phyloP scores from a whole-genome alignment of 2,329 filamentous ascomycete genomes.

The Sporothrix globosa region DNA sequence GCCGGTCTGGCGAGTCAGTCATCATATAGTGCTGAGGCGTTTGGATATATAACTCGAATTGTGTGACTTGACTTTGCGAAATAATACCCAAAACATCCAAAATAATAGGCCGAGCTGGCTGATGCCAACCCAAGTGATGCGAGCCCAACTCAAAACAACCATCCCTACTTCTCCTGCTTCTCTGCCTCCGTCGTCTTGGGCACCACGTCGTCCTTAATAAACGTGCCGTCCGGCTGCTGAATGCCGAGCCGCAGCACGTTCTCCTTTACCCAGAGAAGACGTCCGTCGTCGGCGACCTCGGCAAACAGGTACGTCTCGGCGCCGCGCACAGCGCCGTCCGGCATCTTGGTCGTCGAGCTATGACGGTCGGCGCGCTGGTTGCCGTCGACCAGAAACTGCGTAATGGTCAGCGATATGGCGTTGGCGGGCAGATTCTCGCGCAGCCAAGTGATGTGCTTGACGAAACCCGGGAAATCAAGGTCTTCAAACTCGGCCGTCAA shows the following conservation, averaged over 20 bases:
- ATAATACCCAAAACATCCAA: not conserved
- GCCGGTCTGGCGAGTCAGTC: not conserved
- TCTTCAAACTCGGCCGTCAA: not conserved
- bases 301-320: slow-evolving; percentile 33
- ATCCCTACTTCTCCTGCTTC: not conserved
- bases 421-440: slow-evolving; percentile 27
- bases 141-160: too few relatives aligned
- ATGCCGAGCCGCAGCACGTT: slow-evolving; percentile 11
- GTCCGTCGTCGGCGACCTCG: slow-evolving; percentile 31
- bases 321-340: slow-evolving; percentile 20
- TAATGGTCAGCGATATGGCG: slow-evolving; percentile 14
- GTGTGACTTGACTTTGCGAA: not conserved
- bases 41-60: not conserved
- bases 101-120: too few relatives aligned
- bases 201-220: not conserved
- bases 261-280: slow-evolving; percentile 31
- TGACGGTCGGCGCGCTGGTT: slow-evolving; percentile 30
- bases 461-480: slow-evolving; percentile 28
- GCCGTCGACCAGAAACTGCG: slow-evolving; percentile 29
- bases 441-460: slow-evolving; percentile 33
- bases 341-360: slow-evolving; percentile 17
- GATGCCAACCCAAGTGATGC: too few relatives aligned
- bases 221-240: slow-evolving; percentile 16
- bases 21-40: not conserved
- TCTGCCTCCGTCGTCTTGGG: not conserved